A percentile compares a stretch with the other conserved stretches of the same genome.
Evolutionary conservation across 2,329 filamentous ascomycete genomes (phyloP).

Genomic region (Cladosporium sp.): DNA sequence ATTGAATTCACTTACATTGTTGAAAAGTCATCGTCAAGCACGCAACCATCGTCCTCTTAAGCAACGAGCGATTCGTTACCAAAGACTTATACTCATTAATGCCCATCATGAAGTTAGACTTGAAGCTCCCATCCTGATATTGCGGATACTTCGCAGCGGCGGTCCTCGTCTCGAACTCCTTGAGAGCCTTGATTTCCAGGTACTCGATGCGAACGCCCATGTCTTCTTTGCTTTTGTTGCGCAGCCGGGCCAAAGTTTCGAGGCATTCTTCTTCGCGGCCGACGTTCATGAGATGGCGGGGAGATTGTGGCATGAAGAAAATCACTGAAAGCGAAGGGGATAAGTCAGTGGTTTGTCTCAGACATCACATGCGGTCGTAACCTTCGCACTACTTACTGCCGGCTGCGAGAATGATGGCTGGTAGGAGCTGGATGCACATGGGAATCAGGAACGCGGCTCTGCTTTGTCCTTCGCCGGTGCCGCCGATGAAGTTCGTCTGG

Average conservation of each 20-base stretch:
- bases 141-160: slow-evolving; percentile 65
- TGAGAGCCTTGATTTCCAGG: slow-evolving; percentile 76
- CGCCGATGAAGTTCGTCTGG: slow-evolving; percentile 45
- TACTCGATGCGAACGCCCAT: slow-evolving; percentile 71
- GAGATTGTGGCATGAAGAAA: slow-evolving; percentile 63
- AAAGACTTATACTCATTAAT: slow-evolving; percentile 63
- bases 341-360: too few species aligned
- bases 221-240: slow-evolving; percentile 58
- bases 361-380: too few species aligned
- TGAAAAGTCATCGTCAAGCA: slow-evolving; percentile 43
- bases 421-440: slow-evolving; percentile 61
- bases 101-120: slow-evolving; percentile 61
- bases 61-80: slow-evolving; percentile 63
- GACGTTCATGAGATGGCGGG: slow-evolving; percentile 70
- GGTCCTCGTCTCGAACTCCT: slow-evolving; percentile 69
- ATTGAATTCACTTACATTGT: slow-evolving; percentile 43
- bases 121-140: slow-evolving; percentile 54
- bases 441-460: slow-evolving; percentile 67
- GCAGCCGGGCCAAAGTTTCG: slow-evolving; percentile 58
- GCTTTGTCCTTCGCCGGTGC: slow-evolving; percentile 53
- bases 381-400: too few species aligned
- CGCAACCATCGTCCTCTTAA: slow-evolving; percentile 61
- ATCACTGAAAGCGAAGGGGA: too few species aligned
- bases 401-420: slow-evolving; percentile 59
- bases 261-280: slow-evolving; percentile 65